Conservation (phyloP, 768 basidiomycete species). For the Phaeolepiota aurea region DNA sequence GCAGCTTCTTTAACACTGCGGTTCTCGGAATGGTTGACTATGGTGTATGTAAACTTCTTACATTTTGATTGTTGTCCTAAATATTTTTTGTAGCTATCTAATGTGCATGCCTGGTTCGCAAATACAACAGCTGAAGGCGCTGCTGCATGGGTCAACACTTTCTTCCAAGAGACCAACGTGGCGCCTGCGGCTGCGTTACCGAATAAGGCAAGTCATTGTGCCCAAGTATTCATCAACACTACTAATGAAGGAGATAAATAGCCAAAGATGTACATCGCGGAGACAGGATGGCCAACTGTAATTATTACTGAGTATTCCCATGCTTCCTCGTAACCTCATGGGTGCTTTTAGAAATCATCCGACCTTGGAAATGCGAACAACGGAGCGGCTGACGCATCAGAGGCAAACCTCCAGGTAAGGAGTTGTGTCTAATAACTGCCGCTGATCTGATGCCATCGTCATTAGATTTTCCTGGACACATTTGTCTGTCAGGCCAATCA, state of each 20-base stretch:
- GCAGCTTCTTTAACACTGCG: slow-evolving; percentile 67
- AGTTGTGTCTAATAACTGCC: neutral
- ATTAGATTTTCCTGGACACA: slow-evolving; percentile 68
- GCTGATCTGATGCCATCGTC: slow-evolving; percentile 7
- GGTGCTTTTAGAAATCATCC: slow-evolving; percentile 48
- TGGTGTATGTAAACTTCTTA: slow-evolving; percentile 35
- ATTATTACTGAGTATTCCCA: too few relatives aligned
- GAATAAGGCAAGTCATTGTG: slow-evolving; percentile 39
- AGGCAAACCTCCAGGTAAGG: slow-evolving; percentile 46
- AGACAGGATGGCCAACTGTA: slow-evolving; percentile 80
- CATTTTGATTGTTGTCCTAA: neutral
- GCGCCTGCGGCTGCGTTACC: slow-evolving; percentile 42
- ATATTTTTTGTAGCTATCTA: slow-evolving; percentile 49
- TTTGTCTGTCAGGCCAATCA: slow-evolving; percentile 87
- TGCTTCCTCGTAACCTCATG: too few relatives aligned
- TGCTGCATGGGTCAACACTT: slow-evolving; percentile 73
- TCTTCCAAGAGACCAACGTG: slow-evolving; percentile 69
- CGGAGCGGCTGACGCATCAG: slow-evolving; percentile 58
- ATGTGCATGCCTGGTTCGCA: slow-evolving; percentile 96
- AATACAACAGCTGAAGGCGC: slow-evolving; percentile 62
- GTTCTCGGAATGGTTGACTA: slow-evolving; percentile 60
- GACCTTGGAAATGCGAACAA: slow-evolving; percentile 49
- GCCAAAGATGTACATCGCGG: slow-evolving; percentile 85
- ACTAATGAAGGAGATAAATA: too few relatives aligned
- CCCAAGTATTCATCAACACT: too few relatives aligned